phyloP scores from a whole-genome alignment of 75 land plant genomes.

The Pinus taeda region DNA sequence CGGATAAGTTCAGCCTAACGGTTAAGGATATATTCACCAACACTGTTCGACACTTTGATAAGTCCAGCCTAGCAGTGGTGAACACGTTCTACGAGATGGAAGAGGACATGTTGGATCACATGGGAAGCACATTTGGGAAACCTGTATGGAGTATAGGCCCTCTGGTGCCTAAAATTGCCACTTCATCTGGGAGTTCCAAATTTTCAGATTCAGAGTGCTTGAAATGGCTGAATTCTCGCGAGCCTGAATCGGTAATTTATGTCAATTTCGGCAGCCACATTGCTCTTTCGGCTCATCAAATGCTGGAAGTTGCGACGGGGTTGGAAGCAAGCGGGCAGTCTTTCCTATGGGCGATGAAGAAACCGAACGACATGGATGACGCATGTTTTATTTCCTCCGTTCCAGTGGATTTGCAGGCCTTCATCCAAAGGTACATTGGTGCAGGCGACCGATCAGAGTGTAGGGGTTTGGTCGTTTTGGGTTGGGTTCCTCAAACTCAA shows the following conservation, averaged over 20 bases:
- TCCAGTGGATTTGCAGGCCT: no score
- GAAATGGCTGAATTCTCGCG: slow-evolving; percentile 17
- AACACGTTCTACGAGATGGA: not conserved
- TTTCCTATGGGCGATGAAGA: slow-evolving; percentile 29
- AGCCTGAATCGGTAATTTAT: slow-evolving; percentile 12
- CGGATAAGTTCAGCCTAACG: no score
- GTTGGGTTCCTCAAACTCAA: no score
- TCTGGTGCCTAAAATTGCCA: not conserved
- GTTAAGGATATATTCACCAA: no score
- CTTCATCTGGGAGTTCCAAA: not conserved
- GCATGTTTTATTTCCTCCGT: no score
- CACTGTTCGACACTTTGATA: no score
- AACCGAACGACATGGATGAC: no score
- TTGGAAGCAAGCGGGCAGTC: slow-evolving; percentile 20
- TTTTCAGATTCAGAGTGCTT: not conserved
- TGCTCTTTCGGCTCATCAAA: slow-evolving; percentile 5
- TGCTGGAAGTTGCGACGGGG: slow-evolving; percentile 16
- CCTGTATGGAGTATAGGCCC: slow-evolving; percentile 15
- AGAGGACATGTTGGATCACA: slow-evolving; percentile 1
- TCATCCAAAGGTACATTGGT: no score
- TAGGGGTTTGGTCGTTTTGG: no score
- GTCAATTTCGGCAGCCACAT: slow-evolving; percentile 30
- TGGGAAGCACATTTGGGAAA: not conserved
- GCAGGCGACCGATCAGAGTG: no score
- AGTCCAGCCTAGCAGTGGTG: not conserved